Percentiles rank a stretch among this genome's conserved stretches.
Conservation (phyloP, 164 flowering plant species). For the Berberis vulgaris region DNA sequence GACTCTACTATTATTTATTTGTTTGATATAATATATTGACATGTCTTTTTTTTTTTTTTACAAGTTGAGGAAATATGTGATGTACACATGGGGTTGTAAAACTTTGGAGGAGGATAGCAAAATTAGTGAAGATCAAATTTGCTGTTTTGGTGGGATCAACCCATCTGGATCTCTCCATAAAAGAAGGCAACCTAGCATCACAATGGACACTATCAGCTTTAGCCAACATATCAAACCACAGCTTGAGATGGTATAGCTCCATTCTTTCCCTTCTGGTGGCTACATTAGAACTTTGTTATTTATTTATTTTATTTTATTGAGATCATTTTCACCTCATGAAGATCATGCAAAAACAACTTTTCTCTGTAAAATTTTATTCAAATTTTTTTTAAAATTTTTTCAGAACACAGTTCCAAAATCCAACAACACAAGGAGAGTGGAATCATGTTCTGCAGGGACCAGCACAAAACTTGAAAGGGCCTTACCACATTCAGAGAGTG, state of each 20-base stretch:
- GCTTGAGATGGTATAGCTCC: conserved; percentile 31
- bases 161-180: conserved; percentile 30
- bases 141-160: conserved; percentile 18
- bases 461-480: conserved; percentile 4
- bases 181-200: conserved; percentile 17
- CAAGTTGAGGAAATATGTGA: conserved; percentile 88
- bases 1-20: background rate
- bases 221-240: conserved; percentile 20
- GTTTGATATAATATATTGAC: background rate
- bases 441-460: conserved; percentile 17
- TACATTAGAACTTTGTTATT: background rate
- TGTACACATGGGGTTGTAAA: conserved; percentile 62
- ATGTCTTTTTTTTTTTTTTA: conserved; percentile 5
- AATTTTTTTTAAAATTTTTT: background rate
- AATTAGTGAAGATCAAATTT: conserved; percentile 18
- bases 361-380: background rate
- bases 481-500: conserved; percentile 8
- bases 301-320: background rate
- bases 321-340: background rate
- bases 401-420: conserved; percentile 21
- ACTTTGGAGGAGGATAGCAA: conserved; percentile 30
- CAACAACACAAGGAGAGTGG: conserved; percentile 12
- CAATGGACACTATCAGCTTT: conserved; percentile 26
- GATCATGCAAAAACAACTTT: background rate
- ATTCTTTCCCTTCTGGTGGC: background rate